Base-by-base conservation (phyloP, 108 stramenopile species). In the Epithemia pelagica region DNA sequence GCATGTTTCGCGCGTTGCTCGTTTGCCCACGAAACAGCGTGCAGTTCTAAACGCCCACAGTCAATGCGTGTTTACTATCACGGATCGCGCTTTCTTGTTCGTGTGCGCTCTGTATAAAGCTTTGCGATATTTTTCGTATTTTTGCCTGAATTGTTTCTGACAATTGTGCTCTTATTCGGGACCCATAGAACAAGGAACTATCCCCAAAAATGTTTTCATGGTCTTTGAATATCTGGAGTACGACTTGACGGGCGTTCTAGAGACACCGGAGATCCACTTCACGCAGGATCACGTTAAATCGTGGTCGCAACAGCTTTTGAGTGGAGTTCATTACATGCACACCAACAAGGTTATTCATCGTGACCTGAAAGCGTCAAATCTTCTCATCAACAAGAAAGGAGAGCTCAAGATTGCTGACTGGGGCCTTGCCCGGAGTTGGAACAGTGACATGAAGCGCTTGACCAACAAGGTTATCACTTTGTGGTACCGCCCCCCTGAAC, bases 401-500 rank as follows among this genome's bases (percentile, higher is more conserved):
- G 85, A 91, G 68, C 77, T 98, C 21, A 96, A 98, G 80, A 95
- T 98, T 76, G 95, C 94, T 1, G 97, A 98, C 79, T 98, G 88
- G 86, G 97, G 97, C 57, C 80, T 98, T 33, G 94, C 95, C 8
- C 78, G 97, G 32, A 88, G 85, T 61, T 96, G 88, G 88, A 94
- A 87, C 70, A 68, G 73, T 31, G 87, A 90, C 65, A 94, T 91
- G 85, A 90, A 86, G 65, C 78, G 82, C 46, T 75, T 95, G 57
- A 98, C 97, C 28, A 92, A 95, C 74, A 87, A 91, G 60, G 97
- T 98, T 8, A 93, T 96, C 60, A 98, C 97, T 1, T 64, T 95
- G 58, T 98, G 97, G 97, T 98, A 98, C 71, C 87, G 96, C 7
- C 88, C 95, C n/a, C 96, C 96, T 18, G 97, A 98, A 70, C 81